phyloP scores from a whole-genome alignment of 2,329 filamentous ascomycete genomes.

The Epichloe brachyelytri region DNA sequence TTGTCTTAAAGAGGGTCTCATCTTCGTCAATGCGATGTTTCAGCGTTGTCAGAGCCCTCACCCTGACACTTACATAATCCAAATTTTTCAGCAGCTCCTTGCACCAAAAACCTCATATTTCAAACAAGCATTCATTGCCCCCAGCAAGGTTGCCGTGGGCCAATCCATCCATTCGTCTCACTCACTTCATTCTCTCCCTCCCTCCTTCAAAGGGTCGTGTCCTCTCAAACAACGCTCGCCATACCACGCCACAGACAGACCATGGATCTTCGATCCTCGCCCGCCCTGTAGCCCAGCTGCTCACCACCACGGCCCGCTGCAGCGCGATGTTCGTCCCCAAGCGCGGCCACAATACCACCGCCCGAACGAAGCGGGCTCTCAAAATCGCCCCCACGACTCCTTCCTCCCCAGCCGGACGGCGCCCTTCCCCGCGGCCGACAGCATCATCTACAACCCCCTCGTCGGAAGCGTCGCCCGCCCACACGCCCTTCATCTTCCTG shows the following conservation, averaged over 20 bases:
- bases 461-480: slow-evolving; percentile 41
- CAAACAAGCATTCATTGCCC: no score
- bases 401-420: slow-evolving; percentile 33
- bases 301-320: slow-evolving; percentile 14
- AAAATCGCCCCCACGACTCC: slow-evolving; percentile 47
- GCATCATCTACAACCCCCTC: slow-evolving; percentile 46
- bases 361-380: slow-evolving; percentile 42
- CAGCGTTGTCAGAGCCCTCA: no score
- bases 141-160: no score
- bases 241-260: background rate
- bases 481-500: slow-evolving; percentile 56
- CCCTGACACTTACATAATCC: no score
- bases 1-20: no score
- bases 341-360: slow-evolving; percentile 36
- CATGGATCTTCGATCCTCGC: slow-evolving; percentile 25
- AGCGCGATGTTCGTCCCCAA: slow-evolving; percentile 12
- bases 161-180: no score
- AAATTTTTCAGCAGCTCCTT: no score
- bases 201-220: no score
- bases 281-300: slow-evolving; percentile 22
- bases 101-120: no score
- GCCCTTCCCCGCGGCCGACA: slow-evolving; percentile 19
- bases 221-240: background rate
- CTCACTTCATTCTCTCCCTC: no score
- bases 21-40: no score